These are phyloP conservation scores for Fonsecaea monophora DNA, from an alignment of 2,329 filamentous ascomycete species.

Conservation along the genomic window DNA sequence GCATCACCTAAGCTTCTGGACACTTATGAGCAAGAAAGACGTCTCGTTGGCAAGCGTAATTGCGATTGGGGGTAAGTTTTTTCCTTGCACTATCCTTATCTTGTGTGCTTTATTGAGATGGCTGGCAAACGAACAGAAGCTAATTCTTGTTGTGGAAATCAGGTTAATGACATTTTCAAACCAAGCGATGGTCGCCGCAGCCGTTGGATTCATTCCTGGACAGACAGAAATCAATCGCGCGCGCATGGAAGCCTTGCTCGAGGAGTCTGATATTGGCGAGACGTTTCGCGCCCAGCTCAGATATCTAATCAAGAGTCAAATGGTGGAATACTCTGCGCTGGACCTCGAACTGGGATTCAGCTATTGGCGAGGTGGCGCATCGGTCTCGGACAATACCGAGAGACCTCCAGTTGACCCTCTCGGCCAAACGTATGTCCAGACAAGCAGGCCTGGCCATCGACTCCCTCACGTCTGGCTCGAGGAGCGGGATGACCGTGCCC, in stretches of 20 bases:
- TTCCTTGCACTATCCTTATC: background rate
- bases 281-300: constrained; percentile 1
- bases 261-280: constrained; percentile 6
- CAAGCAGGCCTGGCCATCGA: background rate
- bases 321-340: constrained; percentile 4
- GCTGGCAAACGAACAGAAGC: background rate
- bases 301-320: constrained; percentile 2
- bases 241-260: background rate
- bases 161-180: constrained; percentile 9
- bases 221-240: constrained; percentile 1
- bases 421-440: constrained; percentile 6
- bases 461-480: constrained; percentile 14
- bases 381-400: background rate
- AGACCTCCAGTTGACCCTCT: constrained; percentile 7
- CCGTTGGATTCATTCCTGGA: constrained; percentile 1
- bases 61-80: constrained; percentile 8
- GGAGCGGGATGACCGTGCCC: background rate
- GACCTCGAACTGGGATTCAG: constrained; percentile 15
- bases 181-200: constrained; percentile 1
- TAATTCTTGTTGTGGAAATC: background rate
- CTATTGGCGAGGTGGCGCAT: constrained; percentile 13
- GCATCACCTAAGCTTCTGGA: constrained; percentile 35
- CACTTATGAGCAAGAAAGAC: constrained; percentile 46
- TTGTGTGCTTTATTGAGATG: no score
- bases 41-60: constrained; percentile 41